These are phyloP conservation scores for Maudiozyma humilis DNA, from an alignment of 1,139 yeast genomes.

Conservation along the genomic window DNA sequence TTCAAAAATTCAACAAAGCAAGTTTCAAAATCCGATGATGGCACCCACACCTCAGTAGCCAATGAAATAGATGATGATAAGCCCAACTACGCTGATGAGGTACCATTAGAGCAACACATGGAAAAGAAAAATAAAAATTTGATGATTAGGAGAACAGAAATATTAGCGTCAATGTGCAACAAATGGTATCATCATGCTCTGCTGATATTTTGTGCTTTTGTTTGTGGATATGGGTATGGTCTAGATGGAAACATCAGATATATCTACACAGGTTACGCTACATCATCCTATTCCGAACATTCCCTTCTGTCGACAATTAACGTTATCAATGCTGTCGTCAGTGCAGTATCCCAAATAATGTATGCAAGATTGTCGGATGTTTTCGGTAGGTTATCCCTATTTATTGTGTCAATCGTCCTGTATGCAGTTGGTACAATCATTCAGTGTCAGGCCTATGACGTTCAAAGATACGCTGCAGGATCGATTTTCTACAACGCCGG, in stretches of 20 bases:
- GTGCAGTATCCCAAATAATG: slow-evolving; percentile 65
- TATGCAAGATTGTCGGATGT: slow-evolving; percentile 64
- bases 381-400: slow-evolving; percentile 58
- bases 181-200: slow-evolving; percentile 20
- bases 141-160: slow-evolving; percentile 19
- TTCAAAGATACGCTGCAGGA: slow-evolving; percentile 65
- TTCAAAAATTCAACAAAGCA: neutral
- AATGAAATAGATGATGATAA: neutral
- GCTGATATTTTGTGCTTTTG: slow-evolving; percentile 41
- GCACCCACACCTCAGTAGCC: neutral
- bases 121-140: slow-evolving; percentile 6
- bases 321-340: slow-evolving; percentile 54
- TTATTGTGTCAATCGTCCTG: slow-evolving; percentile 47
- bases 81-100: neutral
- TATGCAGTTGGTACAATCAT: slow-evolving; percentile 65
- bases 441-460: slow-evolving; percentile 58
- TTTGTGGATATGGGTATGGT: slow-evolving; percentile 61
- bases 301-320: slow-evolving; percentile 58
- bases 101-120: neutral
- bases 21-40: neutral
- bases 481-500: slow-evolving; percentile 65
- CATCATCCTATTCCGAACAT: slow-evolving; percentile 48
- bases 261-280: slow-evolving; percentile 47
- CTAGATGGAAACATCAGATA: slow-evolving; percentile 50
- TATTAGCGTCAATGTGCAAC: slow-evolving; percentile 17